Percentiles rank a stretch among this genome's conserved stretches.
phyloP scores from a whole-genome alignment of 108 stramenopile genomes.

The Schizochytrium sp. region DNA sequence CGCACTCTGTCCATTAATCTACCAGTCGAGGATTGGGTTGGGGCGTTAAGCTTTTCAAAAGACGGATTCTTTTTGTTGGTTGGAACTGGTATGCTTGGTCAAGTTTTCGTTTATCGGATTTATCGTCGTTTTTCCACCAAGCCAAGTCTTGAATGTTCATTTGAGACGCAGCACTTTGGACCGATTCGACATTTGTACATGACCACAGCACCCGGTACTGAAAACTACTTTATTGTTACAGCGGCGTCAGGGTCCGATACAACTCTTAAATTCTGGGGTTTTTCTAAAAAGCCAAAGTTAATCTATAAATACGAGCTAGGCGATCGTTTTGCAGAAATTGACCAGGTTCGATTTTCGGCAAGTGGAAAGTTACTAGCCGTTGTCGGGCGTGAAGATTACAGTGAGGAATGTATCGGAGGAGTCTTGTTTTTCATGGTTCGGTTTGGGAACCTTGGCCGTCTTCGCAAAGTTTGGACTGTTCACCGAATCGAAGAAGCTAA shows the following conservation, averaged over 20 bases:
- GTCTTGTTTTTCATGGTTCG: constrained; percentile 41
- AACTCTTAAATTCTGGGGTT: constrained; percentile 22
- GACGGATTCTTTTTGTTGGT: constrained; percentile 10
- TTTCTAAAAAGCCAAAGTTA: background rate
- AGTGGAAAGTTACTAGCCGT: constrained; percentile 32
- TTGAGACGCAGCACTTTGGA: background rate
- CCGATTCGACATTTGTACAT: constrained; percentile 38
- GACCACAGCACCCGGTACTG: background rate
- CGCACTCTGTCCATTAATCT: background rate
- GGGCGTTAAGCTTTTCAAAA: background rate
- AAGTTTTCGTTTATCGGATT: constrained; percentile 3
- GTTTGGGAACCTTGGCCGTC: background rate
- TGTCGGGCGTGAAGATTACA: constrained; percentile 8
- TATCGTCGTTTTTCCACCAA: background rate
- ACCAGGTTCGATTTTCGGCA: background rate
- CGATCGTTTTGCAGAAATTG: background rate
- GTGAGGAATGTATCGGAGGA: background rate
- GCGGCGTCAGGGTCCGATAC: constrained; percentile 30
- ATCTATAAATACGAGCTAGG: constrained; percentile 3
- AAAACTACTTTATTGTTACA: background rate
- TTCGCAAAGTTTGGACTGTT: constrained; percentile 29
- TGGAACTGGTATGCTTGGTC: constrained; percentile 32
- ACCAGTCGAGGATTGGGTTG: constrained; percentile 44
- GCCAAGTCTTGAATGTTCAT: constrained; percentile 11
- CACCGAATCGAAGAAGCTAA: constrained; percentile 18